Evolutionary conservation across 306 rosid genomes (phyloP), one percentile per base, ranked within the genome.

Genomic region (Dalbergia cultrata): DNA sequence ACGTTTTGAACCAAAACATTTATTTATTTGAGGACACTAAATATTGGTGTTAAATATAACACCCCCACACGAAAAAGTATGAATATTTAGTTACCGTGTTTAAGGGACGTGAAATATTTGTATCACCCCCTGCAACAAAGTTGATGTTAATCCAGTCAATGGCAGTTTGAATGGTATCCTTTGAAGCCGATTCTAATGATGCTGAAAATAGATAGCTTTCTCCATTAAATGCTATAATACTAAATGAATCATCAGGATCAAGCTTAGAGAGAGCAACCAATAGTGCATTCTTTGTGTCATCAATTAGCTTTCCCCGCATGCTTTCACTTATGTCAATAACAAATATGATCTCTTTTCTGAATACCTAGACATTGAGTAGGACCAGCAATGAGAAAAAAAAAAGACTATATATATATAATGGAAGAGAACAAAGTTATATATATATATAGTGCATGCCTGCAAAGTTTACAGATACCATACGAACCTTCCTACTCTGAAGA

Each of bases 301-400:
- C 90, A 19, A 94, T 89, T 74, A 87, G 84, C 82, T 90, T 90
- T 69, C 97, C 97, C 84, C 81, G 84, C 97, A 87, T 90, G 90
- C 98, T 94, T 85, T 89, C 95, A 72, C 98, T 94, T 82, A 92
- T 86, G 83, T 94, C 98, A 75, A 94, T 75, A 68, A 92, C 82
- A 22, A 89, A 88, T 58, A 91, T 70, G 60, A 94, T 68, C 66
- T 85, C 83, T 82, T 88, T 94, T 79, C 83, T 90, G 87, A 89
- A 88, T 54, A 83, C 90, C 98, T 94, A 79, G 74, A 78, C 69
- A 87, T 76, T 83, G 67, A 70, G 67, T 22, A 45, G 79, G 66
- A 79, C 63, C 74, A 69, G 62, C 39, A 68, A 70, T 65, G 64
- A 13, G 79, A 76, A 65, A 63, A 37, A 63, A 37, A 81, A 21